Conservation (phyloP, 192 early-diverging fungal genomes). For the Gamsiella multidivaricata region DNA sequence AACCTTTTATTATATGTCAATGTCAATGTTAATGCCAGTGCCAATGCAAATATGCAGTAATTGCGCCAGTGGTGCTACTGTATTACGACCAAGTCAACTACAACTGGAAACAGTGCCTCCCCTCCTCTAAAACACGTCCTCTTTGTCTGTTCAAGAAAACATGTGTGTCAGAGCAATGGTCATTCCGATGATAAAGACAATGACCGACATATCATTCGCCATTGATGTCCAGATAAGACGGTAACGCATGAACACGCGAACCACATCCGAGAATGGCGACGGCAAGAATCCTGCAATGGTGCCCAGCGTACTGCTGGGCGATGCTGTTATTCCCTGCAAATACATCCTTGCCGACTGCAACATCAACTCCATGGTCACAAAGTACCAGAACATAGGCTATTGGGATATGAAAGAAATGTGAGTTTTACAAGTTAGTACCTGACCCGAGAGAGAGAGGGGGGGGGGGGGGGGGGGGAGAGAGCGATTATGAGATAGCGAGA, state of each 20-base stretch:
- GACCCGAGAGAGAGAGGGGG: no score
- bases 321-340: constrained; percentile 56
- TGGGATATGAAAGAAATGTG: not conserved
- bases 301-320: constrained; percentile 52
- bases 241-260: constrained; percentile 63
- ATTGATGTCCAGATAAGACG: constrained; percentile 65
- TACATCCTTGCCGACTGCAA: constrained; percentile 61
- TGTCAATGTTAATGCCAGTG: no score
- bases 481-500: not conserved
- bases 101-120: no score
- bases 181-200: constrained; percentile 62
- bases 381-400: constrained; percentile 69
- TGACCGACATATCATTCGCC: constrained; percentile 60
- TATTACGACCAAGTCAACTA: no score
- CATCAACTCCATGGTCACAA: constrained; percentile 60
- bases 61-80: no score
- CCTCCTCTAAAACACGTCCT: no score
- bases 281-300: constrained; percentile 60
- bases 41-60: no score
- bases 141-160: constrained; percentile 27
- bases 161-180: constrained; percentile 40
- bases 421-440: no score
- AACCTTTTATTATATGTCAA: no score
- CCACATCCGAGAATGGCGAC: constrained; percentile 57
- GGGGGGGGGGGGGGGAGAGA: not conserved